These are phyloP conservation scores for Lactarius akahatsu DNA, from an alignment of 768 basidiomycete species.

Conservation along the genomic window DNA sequence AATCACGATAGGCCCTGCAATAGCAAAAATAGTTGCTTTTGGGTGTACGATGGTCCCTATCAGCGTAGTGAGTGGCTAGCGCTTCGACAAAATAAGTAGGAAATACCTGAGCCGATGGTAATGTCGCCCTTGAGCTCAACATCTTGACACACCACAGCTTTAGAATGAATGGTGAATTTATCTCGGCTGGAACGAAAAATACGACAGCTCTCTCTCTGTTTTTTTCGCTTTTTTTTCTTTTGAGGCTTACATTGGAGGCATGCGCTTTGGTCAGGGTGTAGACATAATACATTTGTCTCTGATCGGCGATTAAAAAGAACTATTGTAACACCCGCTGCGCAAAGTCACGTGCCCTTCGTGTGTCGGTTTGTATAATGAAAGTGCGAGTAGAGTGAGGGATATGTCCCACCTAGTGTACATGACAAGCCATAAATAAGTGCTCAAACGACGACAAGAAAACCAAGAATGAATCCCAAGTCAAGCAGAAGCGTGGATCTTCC, in stretches of 20 bases:
- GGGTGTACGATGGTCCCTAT: slow-evolving; percentile 88
- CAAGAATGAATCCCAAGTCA: not conserved
- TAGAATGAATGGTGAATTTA: slow-evolving; percentile 88
- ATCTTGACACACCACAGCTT: slow-evolving; percentile 88
- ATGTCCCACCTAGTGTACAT: slow-evolving; percentile 17
- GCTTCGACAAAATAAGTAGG: not conserved
- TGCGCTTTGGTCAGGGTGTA: slow-evolving; percentile 5
- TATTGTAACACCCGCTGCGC: not conserved
- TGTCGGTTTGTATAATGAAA: not conserved
- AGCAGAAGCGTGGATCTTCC: slow-evolving; percentile 27
- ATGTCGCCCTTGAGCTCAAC: slow-evolving; percentile 94
- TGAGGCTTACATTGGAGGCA: slow-evolving; percentile 29
- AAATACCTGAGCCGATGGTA: slow-evolving; percentile 78
- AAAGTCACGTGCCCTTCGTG: not conserved
- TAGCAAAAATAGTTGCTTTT: slow-evolving; percentile 89
- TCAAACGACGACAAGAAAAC: not conserved
- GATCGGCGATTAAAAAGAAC: slow-evolving; percentile 18
- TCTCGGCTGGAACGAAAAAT: slow-evolving; percentile 59
- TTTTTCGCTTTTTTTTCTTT: not conserved
- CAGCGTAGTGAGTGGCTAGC: not conserved
- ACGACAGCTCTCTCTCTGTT: not conserved
- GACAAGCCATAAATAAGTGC: slow-evolving; percentile 17
- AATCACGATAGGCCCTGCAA: slow-evolving; percentile 87
- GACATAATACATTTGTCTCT: too few species aligned
- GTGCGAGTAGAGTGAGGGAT: slow-evolving; percentile 2